A percentile compares a stretch with the other conserved stretches of the same genome.
Evolutionary conservation across 768 basidiomycete species (phyloP).

Genomic region (Termitomyces bulborhizus): DNA sequence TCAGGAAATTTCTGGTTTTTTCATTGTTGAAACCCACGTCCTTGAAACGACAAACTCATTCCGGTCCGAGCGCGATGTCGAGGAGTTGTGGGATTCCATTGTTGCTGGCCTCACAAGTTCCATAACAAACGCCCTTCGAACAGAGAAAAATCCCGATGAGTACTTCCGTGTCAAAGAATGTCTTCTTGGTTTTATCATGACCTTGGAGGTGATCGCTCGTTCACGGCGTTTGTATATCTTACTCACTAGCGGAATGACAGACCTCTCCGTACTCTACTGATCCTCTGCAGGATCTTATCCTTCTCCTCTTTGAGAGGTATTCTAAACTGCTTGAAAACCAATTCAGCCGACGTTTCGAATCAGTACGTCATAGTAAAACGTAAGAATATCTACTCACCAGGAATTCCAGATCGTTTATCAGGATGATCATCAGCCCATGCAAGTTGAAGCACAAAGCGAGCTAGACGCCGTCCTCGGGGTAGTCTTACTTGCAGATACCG

Average conservation of each 20-base stretch:
- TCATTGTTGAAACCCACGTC: constrained; percentile 93
- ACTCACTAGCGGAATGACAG: constrained; percentile 29
- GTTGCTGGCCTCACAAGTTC: constrained; percentile 66
- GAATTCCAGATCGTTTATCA: constrained; percentile 62
- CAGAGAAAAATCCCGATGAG: constrained; percentile 73
- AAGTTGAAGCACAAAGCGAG: constrained; percentile 52
- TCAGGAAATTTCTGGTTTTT: constrained; percentile 95
- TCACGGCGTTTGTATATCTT: background rate
- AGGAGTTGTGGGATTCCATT: constrained; percentile 92
- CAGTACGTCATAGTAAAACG: constrained; percentile 34
- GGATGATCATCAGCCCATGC: constrained; percentile 91
- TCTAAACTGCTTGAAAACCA: constrained; percentile 74
- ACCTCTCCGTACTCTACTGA: constrained; percentile 81
- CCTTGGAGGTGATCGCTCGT: constrained; percentile 64
- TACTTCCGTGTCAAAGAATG: constrained; percentile 82
- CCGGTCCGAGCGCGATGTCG: constrained; percentile 85
- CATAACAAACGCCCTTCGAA: constrained; percentile 65
- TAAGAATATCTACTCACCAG: background rate
- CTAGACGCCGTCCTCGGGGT: constrained; percentile 69
- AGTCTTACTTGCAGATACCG: constrained; percentile 75
- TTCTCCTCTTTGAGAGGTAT: constrained; percentile 90
- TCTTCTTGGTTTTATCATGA: constrained; percentile 83
- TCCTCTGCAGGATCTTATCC: constrained; percentile 76
- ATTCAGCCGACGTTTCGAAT: constrained; percentile 76
- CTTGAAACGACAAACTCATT: constrained; percentile 84